Percentiles rank a stretch among this genome's conserved stretches.
Conservation (phyloP, 129 eudicot genomes). For the Flaveria linearis region DNA sequence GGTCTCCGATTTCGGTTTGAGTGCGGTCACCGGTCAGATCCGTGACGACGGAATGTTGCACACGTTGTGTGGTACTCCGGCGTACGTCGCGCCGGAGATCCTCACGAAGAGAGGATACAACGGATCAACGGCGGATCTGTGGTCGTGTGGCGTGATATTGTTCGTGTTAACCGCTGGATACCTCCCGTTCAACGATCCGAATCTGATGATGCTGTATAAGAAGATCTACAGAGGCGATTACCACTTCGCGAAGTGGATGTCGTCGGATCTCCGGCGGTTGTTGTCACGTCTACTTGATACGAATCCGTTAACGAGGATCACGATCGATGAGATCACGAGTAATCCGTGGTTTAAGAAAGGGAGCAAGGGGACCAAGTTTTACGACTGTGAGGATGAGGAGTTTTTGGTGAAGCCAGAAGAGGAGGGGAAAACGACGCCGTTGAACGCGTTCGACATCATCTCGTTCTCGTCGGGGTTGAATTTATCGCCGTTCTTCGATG, state of each 20-base stretch:
- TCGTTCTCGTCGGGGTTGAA: conserved; percentile 68
- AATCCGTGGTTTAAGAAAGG: conserved; percentile 77
- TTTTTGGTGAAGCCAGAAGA: conserved; percentile 30
- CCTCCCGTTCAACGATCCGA: conserved; percentile 73
- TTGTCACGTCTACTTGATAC: conserved; percentile 58
- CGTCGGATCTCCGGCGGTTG: conserved; percentile 61
- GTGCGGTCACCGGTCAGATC: conserved; percentile 53
- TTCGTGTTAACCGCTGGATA: conserved; percentile 70
- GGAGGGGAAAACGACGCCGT: conserved; percentile 18
- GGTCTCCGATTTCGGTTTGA: conserved; percentile 78
- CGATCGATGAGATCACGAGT: conserved; percentile 57
- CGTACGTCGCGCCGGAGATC: conserved; percentile 87
- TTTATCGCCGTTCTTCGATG: conserved; percentile 53
- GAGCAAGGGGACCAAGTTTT: conserved; percentile 37
- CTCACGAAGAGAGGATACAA: conserved; percentile 66
- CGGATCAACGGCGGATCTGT: conserved; percentile 66
- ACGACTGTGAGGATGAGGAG: conserved; percentile 33
- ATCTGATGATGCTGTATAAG: conserved; percentile 69
- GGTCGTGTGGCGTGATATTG: conserved; percentile 83
- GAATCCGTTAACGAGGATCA: conserved; percentile 59
- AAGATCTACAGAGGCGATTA: conserved; percentile 76
- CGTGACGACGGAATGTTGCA: conserved; percentile 59
- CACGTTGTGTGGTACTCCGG: conserved; percentile 84
- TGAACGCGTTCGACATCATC: conserved; percentile 75
- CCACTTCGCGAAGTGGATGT: conserved; percentile 72